Evolutionary conservation across 108 stramenopile species (phyloP).

Genomic region (Nitzschia inconspicua): DNA sequence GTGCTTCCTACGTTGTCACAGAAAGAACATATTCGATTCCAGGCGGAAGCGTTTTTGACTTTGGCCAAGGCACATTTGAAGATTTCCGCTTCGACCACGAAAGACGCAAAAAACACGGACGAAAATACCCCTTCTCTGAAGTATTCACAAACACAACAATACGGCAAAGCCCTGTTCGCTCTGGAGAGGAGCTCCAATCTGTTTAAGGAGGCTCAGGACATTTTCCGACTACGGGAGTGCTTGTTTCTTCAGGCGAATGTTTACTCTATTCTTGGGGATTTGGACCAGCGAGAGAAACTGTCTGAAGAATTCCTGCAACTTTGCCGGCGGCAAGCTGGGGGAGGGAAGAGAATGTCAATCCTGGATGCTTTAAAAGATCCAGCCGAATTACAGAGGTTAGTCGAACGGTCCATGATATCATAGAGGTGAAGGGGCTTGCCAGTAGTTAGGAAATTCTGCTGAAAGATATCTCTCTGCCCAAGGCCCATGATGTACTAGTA

Average conservation of each 20-base stretch:
- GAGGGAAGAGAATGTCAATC: not conserved
- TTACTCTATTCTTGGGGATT: conserved; percentile 17
- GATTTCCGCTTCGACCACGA: conserved; percentile 1
- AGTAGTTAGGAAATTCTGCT: too few species aligned
- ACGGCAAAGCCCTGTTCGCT: conserved; percentile 7
- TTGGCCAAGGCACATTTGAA: conserved; percentile 65
- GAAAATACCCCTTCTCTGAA: not conserved
- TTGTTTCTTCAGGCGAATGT: conserved; percentile 66
- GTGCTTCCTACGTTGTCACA: conserved; percentile 60
- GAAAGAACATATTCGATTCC: conserved; percentile 59
- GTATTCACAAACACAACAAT: too few species aligned
- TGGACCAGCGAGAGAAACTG: conserved; percentile 18
- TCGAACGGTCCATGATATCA: too few species aligned
- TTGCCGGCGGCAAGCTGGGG: not conserved
- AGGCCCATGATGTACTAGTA: too few species aligned
- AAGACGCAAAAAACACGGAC: not conserved
- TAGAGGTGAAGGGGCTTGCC: too few species aligned
- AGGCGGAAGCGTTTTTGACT: conserved; percentile 74
- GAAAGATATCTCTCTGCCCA: too few species aligned
- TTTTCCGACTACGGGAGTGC: conserved; percentile 43
- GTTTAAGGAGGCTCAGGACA: conserved; percentile 58
- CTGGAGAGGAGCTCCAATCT: conserved; percentile 27
- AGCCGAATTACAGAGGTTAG: too few species aligned
- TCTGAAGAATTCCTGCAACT: conserved; percentile 24
- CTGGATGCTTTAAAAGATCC: too few species aligned